A percentile compares a stretch with the other conserved stretches of the same genome.
Conservation (phyloP, 345 rosid species). For the Passiflora organensis region DNA sequence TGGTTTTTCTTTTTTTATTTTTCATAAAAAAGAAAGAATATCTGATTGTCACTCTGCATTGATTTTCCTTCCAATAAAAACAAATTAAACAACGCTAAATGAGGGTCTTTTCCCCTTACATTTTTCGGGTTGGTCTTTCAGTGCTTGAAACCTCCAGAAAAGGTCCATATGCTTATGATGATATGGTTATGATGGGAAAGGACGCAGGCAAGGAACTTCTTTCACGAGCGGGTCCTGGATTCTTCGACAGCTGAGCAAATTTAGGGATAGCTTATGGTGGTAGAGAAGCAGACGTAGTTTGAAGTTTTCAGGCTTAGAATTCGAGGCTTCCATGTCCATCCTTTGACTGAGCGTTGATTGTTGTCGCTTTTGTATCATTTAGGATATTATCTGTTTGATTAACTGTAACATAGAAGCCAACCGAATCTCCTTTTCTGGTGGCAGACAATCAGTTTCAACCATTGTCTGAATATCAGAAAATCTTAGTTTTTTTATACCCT, state of each 20-base stretch:
- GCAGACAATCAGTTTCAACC: background rate
- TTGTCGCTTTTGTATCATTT: constrained; percentile 11
- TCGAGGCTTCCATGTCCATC: constrained; percentile 8
- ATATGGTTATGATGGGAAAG: constrained; percentile 79
- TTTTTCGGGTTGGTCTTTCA: constrained; percentile 30
- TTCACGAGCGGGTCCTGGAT: constrained; percentile 41
- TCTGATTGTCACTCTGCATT: constrained; percentile 1
- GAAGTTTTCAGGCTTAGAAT: constrained; percentile 6
- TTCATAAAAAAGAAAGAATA: background rate
- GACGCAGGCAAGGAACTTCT: constrained; percentile 95
- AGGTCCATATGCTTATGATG: constrained; percentile 58
- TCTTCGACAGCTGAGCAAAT: constrained; percentile 43
- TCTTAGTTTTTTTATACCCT: background rate
- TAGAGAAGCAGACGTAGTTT: background rate
- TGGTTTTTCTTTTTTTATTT: constrained; percentile 9
- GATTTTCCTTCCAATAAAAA: no score
- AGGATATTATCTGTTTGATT: constrained; percentile 10
- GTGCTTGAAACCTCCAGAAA: constrained; percentile 91
- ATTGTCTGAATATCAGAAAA: background rate
- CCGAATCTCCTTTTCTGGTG: no score
- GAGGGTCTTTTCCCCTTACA: no score
- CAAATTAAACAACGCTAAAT: no score
- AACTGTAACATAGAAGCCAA: constrained; percentile 12
- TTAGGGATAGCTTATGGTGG: background rate
- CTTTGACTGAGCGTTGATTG: constrained; percentile 4